Conservation (phyloP, 2,329 filamentous ascomycete genomes). For the Botrytis cinerea region DNA sequence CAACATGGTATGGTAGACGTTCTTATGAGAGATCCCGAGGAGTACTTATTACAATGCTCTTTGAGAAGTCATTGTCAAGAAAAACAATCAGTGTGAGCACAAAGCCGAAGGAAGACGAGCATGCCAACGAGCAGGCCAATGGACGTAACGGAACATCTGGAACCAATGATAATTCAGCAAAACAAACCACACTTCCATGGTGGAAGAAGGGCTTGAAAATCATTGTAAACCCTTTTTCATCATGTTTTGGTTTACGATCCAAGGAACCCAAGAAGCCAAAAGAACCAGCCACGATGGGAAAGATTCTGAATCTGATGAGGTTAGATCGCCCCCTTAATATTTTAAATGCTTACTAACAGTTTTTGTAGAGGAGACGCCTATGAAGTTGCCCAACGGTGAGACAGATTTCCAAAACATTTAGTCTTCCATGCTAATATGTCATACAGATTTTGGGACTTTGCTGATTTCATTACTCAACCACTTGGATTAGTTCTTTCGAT, state of each 20-base stretch:
- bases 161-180: constrained; percentile 24
- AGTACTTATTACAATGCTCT: constrained; percentile 83
- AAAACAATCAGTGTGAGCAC: constrained; percentile 40
- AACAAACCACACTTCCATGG: constrained; percentile 20
- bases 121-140: constrained; percentile 19
- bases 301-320: constrained; percentile 85
- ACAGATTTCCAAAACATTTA: neutral
- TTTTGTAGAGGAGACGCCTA: constrained; percentile 62
- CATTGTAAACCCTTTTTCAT: constrained; percentile 35
- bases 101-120: constrained; percentile 30
- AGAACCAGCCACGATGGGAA: constrained; percentile 77
- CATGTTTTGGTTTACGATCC: constrained; percentile 35
- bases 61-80: constrained; percentile 60
- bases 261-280: constrained; percentile 43
- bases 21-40: constrained; percentile 82
- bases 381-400: constrained; percentile 66
- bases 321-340: constrained; percentile 41
- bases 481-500: constrained; percentile 74
- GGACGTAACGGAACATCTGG: constrained; percentile 24
- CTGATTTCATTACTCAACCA: constrained; percentile 73
- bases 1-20: constrained; percentile 79
- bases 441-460: constrained; percentile 78
- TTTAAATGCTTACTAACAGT: constrained; percentile 13
- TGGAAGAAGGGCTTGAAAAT: constrained; percentile 28
- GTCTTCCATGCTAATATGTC: neutral